Evolutionary conservation across 345 rosid genomes (phyloP).

Genomic region (Eucalyptus albens): DNA sequence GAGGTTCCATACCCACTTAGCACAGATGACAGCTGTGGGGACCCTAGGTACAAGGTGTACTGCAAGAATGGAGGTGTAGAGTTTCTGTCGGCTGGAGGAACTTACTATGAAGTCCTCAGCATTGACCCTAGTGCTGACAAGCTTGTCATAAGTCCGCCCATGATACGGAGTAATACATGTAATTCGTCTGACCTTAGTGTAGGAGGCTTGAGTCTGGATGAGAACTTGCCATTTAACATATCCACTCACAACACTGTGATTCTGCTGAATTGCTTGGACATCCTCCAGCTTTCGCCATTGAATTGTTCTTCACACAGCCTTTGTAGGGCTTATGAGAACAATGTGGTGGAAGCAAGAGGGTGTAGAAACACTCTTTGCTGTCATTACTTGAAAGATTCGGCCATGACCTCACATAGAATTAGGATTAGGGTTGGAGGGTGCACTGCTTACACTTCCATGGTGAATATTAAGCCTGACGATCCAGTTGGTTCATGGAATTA

Average conservation of each 20-base stretch:
- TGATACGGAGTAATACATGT: constrained; percentile 16
- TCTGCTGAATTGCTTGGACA: constrained; percentile 39
- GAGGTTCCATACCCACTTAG: constrained; percentile 52
- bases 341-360: constrained; percentile 5
- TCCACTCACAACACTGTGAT: constrained; percentile 45
- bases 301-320: constrained; percentile 37
- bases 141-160: constrained; percentile 35
- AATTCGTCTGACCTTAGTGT: constrained; percentile 24
- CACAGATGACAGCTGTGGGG: constrained; percentile 35
- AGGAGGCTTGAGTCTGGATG: constrained; percentile 38
- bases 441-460: constrained; percentile 39
- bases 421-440: constrained; percentile 46
- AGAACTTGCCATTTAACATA: constrained; percentile 42
- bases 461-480: constrained; percentile 11
- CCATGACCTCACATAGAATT: constrained; percentile 37
- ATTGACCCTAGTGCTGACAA: constrained; percentile 14
- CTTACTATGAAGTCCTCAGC: constrained; percentile 28
- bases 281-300: constrained; percentile 25
- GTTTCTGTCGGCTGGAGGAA: constrained; percentile 22
- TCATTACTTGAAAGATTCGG: constrained; percentile 46
- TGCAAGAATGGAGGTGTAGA: constrained; percentile 25
- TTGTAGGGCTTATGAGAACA: constrained; percentile 36
- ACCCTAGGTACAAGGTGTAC: constrained; percentile 25
- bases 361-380: constrained; percentile 47
- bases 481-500: constrained; percentile 24